Percentiles rank a stretch among this genome's conserved stretches.
phyloP scores from a whole-genome alignment of 2,329 filamentous ascomycete species.

The Canariomyces notabilis region DNA sequence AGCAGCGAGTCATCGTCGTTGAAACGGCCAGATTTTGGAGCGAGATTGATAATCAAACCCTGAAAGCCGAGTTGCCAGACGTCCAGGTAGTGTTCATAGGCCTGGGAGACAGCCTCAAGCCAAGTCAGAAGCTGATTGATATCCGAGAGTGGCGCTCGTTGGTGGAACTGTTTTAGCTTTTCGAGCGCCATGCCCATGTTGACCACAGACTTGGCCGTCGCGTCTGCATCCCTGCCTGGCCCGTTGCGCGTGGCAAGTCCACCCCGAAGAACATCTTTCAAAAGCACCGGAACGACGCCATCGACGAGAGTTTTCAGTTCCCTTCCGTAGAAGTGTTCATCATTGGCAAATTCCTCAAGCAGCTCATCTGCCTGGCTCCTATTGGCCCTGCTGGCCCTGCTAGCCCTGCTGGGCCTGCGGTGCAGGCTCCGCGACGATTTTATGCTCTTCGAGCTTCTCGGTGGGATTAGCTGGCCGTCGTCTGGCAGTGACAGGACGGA shows the following conservation, averaged over 20 bases:
- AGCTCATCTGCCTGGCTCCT: conserved; percentile 70
- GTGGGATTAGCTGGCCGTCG: conserved; percentile 40
- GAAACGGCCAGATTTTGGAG: conserved; percentile 51
- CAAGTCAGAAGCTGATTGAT: conserved; percentile 69
- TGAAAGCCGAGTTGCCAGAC: conserved; percentile 93
- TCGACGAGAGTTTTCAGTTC: conserved; percentile 92
- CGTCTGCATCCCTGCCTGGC: conserved; percentile 47
- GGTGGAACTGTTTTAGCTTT: conserved; percentile 74
- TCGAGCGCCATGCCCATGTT: conserved; percentile 91
- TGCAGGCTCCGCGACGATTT: conserved; percentile 74
- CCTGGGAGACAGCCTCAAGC: conserved; percentile 70
- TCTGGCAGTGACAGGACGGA: conserved; percentile 79
- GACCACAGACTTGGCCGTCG: conserved; percentile 79
- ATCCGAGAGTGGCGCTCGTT: conserved; percentile 70
- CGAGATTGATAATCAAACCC: conserved; percentile 88
- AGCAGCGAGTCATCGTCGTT: conserved; percentile 59
- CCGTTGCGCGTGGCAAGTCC: conserved; percentile 33
- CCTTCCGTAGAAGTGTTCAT: conserved; percentile 82
- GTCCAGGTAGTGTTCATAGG: conserved; percentile 81
- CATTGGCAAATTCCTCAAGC: conserved; percentile 71
- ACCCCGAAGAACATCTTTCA: conserved; percentile 76
- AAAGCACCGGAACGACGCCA: conserved; percentile 86
- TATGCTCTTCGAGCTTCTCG: conserved; percentile 61
- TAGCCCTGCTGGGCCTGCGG: conserved; percentile 62
- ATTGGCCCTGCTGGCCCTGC: no score